Base-by-base conservation (phyloP, 1,284 basidiomycete species). In the Neonothopanus nambi region DNA sequence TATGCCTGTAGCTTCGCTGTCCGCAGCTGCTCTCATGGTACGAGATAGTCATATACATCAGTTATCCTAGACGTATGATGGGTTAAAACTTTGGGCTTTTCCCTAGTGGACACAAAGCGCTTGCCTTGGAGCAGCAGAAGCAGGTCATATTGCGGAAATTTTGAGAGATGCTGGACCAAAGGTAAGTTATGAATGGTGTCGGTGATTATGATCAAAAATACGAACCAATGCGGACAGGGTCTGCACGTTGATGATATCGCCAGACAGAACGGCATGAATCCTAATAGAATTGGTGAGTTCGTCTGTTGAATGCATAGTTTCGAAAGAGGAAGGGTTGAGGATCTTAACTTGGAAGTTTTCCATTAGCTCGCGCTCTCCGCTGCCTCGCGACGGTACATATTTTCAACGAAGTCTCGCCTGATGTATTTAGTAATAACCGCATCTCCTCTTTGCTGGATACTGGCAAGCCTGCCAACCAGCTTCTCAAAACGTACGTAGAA, bases 391-490 rank as follows among this genome's bases (percentile, higher is more conserved):
- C 71, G 0, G 62, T 66, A 21, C 65, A 73, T 53, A 62, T 76
- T 37, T 75, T 71, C 52, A 50, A 46, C 3, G 74, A 76, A 41
- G 62, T 71, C 6, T 56, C 60, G 1, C 72, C 69, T 2, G 65
- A 73, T 42, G 63, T 68, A 0, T 75, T 75, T 49, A 60, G 63
- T 1, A 67, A 71, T 47, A 76, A 72, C 44, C 64, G 70, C 1
- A 57, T 69, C 28, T 70, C 72, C 0, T 63, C 67, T 12, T 44
- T 59, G 12, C 48, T 75, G 20, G 64, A 62, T 48, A 64, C 59
- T 5, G 57, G 56, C 11, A 66, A 67, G 44, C 48, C 62, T 1
- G 56, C 61, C 12, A 37, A 56, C 20, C 62, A 64, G 3, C 55
- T 70, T 5, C 36, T 61, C 11, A 33, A 50, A 40, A 18, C 28